phyloP scores from a whole-genome alignment of 2,329 filamentous ascomycete genomes.

The Alternaria dauci region DNA sequence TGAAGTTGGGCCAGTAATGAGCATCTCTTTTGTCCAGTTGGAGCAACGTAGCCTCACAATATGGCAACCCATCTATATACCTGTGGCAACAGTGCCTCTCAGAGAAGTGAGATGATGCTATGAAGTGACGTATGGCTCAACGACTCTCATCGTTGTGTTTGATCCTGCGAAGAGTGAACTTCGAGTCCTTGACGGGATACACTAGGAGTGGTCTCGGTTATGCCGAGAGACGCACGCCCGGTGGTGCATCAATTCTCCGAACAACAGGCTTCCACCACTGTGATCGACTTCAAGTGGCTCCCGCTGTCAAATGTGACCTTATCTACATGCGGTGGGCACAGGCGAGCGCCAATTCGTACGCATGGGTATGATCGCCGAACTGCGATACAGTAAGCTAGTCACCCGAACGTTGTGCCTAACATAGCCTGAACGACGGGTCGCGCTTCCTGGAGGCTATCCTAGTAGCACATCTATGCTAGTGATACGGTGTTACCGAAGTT shows the following conservation, averaged over 20 bases:
- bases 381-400: constrained; percentile 6
- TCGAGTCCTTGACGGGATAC: neutral
- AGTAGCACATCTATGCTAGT: constrained; percentile 14
- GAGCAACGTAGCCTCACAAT: neutral
- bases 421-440: constrained; percentile 5
- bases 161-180: neutral
- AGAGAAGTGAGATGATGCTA: neutral
- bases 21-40: neutral
- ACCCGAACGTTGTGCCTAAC: constrained; percentile 4
- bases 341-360: neutral
- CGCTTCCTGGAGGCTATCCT: neutral
- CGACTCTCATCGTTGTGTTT: neutral
- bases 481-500: constrained; percentile 22
- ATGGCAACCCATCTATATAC: neutral
- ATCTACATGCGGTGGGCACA: constrained; percentile 8
- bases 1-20: neutral
- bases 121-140: neutral
- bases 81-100: neutral
- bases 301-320: constrained; percentile 15
- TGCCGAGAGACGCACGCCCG: neutral
- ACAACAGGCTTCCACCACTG: constrained; percentile 6
- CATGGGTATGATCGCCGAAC: constrained; percentile 6
- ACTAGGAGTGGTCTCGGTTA: neutral
- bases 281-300: constrained; percentile 5
- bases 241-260: constrained; percentile 3